Base-by-base conservation (phyloP, 495 filamentous ascomycete species). In the Penicillium silybi region DNA sequence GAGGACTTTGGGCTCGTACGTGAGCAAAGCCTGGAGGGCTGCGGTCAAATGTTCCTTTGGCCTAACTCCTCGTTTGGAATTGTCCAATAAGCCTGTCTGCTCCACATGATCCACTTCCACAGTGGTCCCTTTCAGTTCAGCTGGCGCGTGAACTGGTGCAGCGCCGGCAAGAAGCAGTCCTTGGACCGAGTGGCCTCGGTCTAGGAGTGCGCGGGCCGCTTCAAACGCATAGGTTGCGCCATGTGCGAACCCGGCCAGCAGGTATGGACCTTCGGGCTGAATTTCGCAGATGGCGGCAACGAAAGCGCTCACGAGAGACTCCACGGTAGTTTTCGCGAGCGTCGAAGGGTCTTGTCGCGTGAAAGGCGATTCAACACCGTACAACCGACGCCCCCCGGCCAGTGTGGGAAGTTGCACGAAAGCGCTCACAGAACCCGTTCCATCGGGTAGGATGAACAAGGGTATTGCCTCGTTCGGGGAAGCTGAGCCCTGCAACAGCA, bases 401-500 rank as follows among this genome's bases (percentile, higher is more conserved):
- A 49, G 11, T 1, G 6, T 10, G 16, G 43, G 50, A 20, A 53
- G 20, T 2, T 26, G 15, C 1, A 37, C 27, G 37, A 46, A 53
- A 1, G 34, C 26, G 2, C 41, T 41, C 22, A 37, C 26, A 0
- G 43, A 41, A 5, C 50, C 43, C 8, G 50, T 18, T 8, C 44
- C 50, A 35, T 53, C 50, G n/a, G 50, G 23, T 23, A 53, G 37
- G 13, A 53, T 32, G 37, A 41, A 53, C 15, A 53, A 10, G 8
- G 43, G n/a, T n/a, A n/a, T n/a, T n/a, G n/a, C n/a, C n/a, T n/a
- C n/a, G n/a, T n/a, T n/a, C n/a, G n/a, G n/a, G n/a, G n/a, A n/a
- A n/a, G n/a, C n/a, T n/a, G n/a, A n/a, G n/a, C n/a, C n/a, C n/a
- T n/a, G n/a, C n/a, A n/a, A n/a, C n/a, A n/a, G n/a, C n/a, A n/a